phyloP scores from a whole-genome alignment of 2,329 filamentous ascomycete species.

The Paraphoma chrysanthemicola region DNA sequence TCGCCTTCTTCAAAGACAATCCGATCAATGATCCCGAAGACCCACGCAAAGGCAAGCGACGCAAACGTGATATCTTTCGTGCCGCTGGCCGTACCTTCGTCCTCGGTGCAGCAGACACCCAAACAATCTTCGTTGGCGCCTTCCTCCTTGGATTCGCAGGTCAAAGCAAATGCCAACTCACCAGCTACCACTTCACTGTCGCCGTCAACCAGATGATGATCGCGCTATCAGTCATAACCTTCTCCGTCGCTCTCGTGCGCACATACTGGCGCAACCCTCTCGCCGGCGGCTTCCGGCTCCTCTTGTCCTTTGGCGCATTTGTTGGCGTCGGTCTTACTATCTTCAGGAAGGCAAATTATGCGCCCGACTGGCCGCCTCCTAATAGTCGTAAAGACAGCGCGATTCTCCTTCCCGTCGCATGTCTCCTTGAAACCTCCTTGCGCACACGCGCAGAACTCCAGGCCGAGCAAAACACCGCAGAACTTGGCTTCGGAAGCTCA shows the following conservation, averaged over 20 bases:
- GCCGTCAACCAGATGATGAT: constrained; percentile 9
- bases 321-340: constrained; percentile 4
- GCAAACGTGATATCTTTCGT: not conserved
- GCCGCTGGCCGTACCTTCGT: constrained; percentile 5
- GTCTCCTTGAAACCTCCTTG: constrained; percentile 1
- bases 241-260: constrained; percentile 2
- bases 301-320: constrained; percentile 1
- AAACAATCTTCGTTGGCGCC: constrained; percentile 5
- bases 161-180: constrained; percentile 3
- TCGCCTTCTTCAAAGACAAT: constrained; percentile 3
- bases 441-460: not conserved
- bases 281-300: not conserved
- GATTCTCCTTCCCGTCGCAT: constrained; percentile 4
- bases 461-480: not conserved
- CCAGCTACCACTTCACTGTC: constrained; percentile 5
- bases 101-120: constrained; percentile 4
- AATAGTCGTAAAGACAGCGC: not conserved
- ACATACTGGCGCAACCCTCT: constrained; percentile 8
- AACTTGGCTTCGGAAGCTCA: not conserved
- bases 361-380: constrained; percentile 6
- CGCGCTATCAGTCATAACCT: constrained; percentile 3
- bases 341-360: constrained; percentile 5
- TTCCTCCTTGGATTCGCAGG: constrained; percentile 5
- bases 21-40: not conserved
- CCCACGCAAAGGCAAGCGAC: not conserved